Evolutionary conservation across 1,139 yeast species (phyloP).

Genomic region (Scheffersomyces stambukii): DNA sequence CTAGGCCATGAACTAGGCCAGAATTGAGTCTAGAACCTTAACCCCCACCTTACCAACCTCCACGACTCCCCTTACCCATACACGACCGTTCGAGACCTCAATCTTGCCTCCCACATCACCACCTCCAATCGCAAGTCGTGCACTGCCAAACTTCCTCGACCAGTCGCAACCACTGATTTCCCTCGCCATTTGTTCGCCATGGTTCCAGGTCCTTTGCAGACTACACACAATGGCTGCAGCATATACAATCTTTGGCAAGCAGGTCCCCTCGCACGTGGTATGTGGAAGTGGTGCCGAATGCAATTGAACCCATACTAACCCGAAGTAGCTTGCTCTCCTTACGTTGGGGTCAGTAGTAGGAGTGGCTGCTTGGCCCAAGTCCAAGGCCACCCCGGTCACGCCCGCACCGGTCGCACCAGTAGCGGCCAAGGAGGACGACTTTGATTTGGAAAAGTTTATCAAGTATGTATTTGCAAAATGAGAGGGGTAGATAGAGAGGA

Average conservation of each 20-base stretch:
- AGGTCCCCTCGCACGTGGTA: constrained; percentile 63
- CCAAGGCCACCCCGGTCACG: constrained; percentile 26
- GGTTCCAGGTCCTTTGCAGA: too few relatives aligned
- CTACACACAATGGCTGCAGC: constrained; percentile 56
- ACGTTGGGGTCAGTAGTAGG: constrained; percentile 47
- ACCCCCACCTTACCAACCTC: too few relatives aligned
- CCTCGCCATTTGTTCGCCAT: too few relatives aligned
- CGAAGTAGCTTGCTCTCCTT: constrained; percentile 36
- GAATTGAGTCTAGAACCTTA: too few relatives aligned
- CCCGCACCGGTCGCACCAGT: constrained; percentile 28
- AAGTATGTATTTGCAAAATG: constrained; percentile 37
- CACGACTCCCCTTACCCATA: too few relatives aligned
- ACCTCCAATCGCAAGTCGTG: too few relatives aligned
- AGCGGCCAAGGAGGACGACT: constrained; percentile 44
- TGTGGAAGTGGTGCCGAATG: constrained; percentile 18
- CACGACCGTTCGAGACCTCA: too few relatives aligned
- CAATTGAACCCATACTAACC: constrained; percentile 12
- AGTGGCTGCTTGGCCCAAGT: constrained; percentile 40
- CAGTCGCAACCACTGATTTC: not conserved
- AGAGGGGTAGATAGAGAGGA: too few relatives aligned
- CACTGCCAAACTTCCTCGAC: not conserved
- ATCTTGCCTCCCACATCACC: too few relatives aligned
- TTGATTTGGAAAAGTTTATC: constrained; percentile 58
- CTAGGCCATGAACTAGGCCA: too few relatives aligned
- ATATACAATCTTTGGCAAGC: constrained; percentile 59